Base-by-base conservation (phyloP, 2,329 filamentous ascomycete genomes). In the Chrysoporthe cubensis region DNA sequence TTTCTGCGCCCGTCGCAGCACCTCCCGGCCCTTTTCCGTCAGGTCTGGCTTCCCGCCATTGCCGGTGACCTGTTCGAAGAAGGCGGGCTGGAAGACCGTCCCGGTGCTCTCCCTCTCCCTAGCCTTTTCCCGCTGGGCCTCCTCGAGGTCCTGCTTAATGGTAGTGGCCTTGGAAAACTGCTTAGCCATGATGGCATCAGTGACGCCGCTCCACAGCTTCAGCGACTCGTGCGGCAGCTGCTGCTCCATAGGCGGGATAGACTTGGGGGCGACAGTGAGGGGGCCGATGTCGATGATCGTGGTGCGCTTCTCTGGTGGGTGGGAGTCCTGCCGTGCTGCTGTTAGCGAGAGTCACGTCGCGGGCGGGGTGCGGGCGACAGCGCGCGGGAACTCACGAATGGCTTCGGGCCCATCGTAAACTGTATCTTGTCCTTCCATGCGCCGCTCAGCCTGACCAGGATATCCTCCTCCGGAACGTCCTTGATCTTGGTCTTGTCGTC, bases 201-300 rank as follows among this genome's bases (percentile, higher is more conserved):
- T 98, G 57, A 99, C 95, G 34, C 87, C 88, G 44, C 88, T 86
- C 96, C 96, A 99, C 76, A 97, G 91, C 67, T 87, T 89, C 71
- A 96, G 87, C 1, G 92, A 96, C 80, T 99, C 96, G 78, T 99
- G 96, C 66, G 91, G 87, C 1, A 97, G 87, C 78, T 98, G 96
- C 68, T 88, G 79, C 56, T 94, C 89, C 21, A 86, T 79, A 0
- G 95, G 93, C 0, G 96, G 96, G 0, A 96, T 78, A 56, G 88
- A 82, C 81, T 99, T 99, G 66, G 90, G 83, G 0, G 91, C 88
- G 2, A 96, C 93, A 54, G 85, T 86, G 58, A 99, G 88, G 2
- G 95, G 94, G n/a, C 84, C 86, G 61, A 98, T 88, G 77, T 99
- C 95, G 75, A 98, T 91, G 71, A 99, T 89, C 43, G 94, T 89